Evolutionary conservation across 176 grass and related monocot species (phyloP).

Genomic region (Oryza rufipogon): DNA sequence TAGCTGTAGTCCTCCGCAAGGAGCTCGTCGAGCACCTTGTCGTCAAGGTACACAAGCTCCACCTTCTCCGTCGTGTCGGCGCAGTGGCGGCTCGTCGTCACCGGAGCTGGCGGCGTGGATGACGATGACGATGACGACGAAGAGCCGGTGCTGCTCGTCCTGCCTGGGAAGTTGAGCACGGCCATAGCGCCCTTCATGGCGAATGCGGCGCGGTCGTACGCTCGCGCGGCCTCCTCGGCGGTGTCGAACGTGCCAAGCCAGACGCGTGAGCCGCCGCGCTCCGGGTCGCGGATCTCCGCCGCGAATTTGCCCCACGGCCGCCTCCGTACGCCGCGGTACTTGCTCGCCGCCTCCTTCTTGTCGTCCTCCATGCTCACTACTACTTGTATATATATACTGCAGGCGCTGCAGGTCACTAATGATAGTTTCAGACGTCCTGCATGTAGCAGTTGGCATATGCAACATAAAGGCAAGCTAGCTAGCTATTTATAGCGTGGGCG

Average conservation of each 20-base stretch:
- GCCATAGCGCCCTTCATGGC: constrained; percentile 65
- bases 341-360: constrained; percentile 40
- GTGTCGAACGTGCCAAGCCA: constrained; percentile 90
- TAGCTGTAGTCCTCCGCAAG: constrained; percentile 13
- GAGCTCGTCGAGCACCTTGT: constrained; percentile 65
- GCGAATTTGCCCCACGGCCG: constrained; percentile 83
- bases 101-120: constrained; percentile 21
- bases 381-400: not conserved
- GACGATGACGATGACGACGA: constrained; percentile 30
- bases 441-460: not conserved
- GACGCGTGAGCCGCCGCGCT: constrained; percentile 60
- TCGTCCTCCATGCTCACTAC: constrained; percentile 41
- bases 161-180: constrained; percentile 75
- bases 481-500: constrained; percentile 22
- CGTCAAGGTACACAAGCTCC: constrained; percentile 72
- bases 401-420: not conserved
- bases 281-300: constrained; percentile 78
- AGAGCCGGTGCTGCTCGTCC: constrained; percentile 7
- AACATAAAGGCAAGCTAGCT: not conserved
- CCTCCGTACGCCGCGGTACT: constrained; percentile 75
- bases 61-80: constrained; percentile 42
- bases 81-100: not conserved
- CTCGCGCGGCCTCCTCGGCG: constrained; percentile 75
- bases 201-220: constrained; percentile 80
- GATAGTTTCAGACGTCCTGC: not conserved